These are phyloP conservation scores for Salinomyces thailandicus DNA, from an alignment of 2,329 filamentous ascomycete species.

Conservation along the genomic window DNA sequence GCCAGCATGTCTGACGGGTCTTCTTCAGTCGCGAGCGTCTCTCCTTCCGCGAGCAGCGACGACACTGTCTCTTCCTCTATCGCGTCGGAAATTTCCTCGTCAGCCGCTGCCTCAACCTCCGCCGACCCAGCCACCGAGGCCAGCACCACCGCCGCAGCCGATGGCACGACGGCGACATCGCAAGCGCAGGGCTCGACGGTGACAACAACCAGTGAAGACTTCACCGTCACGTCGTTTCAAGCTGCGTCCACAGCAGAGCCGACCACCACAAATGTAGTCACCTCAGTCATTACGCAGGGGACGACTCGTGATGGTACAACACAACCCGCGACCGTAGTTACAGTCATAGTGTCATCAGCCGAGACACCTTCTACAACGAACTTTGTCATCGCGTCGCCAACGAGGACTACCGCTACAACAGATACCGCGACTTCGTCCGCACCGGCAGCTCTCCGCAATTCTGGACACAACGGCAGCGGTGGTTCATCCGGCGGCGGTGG, in stretches of 20 bases:
- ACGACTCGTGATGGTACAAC: constrained; percentile 1
- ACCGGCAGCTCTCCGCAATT: constrained; percentile 4
- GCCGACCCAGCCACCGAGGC: background rate
- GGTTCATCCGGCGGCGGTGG: constrained; percentile 28
- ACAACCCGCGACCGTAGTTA: background rate
- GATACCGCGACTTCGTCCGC: constrained; percentile 4
- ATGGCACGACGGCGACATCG: constrained; percentile 1
- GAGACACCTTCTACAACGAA: constrained; percentile 5
- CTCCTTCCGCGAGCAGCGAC: background rate
- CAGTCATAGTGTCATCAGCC: constrained; percentile 4
- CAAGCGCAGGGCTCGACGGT: constrained; percentile 1
- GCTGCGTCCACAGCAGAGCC: constrained; percentile 1
- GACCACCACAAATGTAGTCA: constrained; percentile 5
- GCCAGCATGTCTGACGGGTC: constrained; percentile 2
- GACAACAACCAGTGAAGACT: background rate
- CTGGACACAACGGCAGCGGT: background rate
- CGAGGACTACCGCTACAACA: constrained; percentile 2
- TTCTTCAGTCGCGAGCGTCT: constrained; percentile 3
- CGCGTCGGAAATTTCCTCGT: constrained; percentile 1
- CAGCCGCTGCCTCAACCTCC: constrained; percentile 1
- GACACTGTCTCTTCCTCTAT: constrained; percentile 3
- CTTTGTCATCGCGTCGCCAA: background rate
- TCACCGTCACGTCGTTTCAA: background rate
- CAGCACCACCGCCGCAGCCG: background rate
- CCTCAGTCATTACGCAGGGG: constrained; percentile 5